These are phyloP conservation scores for Cynara cardunculus DNA, from an alignment of 129 eudicot genomes.

Conservation along the genomic window DNA sequence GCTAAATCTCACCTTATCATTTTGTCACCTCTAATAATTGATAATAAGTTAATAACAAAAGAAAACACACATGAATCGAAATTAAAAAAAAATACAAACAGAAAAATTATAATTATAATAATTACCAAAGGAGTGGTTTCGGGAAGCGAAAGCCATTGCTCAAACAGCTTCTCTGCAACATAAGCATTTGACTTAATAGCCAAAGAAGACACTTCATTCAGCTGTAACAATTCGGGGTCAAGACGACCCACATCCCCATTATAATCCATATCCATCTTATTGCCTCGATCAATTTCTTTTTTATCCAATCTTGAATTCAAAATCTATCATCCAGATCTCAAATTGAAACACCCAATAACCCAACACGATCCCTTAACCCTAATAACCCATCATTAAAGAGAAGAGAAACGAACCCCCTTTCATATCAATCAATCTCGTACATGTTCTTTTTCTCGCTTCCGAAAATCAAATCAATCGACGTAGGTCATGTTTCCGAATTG, in stretches of 20 bases:
- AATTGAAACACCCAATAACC: not conserved
- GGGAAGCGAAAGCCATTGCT: constrained; percentile 92
- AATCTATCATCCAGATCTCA: constrained; percentile 31
- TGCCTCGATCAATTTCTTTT: constrained; percentile 8
- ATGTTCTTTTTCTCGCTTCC: not conserved
- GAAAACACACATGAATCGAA: not conserved
- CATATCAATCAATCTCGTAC: not conserved
- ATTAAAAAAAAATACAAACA: not conserved
- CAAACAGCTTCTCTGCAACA: constrained; percentile 71
- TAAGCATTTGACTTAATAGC: constrained; percentile 71
- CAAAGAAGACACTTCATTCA: constrained; percentile 70
- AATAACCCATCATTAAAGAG: constrained; percentile 11
- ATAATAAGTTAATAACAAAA: not conserved
- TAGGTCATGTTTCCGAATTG: constrained; percentile 15
- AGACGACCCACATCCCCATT: constrained; percentile 58
- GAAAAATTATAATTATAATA: not conserved
- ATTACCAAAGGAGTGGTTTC: constrained; percentile 71
- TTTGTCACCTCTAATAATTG: not conserved
- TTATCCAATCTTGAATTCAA: constrained; percentile 3
- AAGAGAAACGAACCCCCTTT: constrained; percentile 4
- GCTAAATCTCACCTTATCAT: not conserved
- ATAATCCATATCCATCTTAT: constrained; percentile 64
- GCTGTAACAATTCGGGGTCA: constrained; percentile 81
- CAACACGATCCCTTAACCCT: constrained; percentile 18
- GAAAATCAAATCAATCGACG: constrained; percentile 2